Conservation (phyloP, 2,329 filamentous ascomycete species). For the Colletotrichum liaoningense region DNA sequence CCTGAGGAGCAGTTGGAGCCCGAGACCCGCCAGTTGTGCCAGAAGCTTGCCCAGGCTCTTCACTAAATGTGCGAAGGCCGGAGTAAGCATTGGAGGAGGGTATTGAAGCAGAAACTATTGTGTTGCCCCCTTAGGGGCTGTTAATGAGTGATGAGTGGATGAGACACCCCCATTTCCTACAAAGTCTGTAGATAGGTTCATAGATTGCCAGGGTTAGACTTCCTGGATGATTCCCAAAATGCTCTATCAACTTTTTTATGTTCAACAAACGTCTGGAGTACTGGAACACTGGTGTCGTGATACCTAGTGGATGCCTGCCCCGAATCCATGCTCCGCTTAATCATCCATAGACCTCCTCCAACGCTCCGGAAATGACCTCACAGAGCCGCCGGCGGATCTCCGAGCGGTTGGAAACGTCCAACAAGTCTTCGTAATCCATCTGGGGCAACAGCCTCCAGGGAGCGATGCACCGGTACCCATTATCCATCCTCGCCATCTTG, state of each 20-base stretch:
- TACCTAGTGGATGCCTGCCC: too few species aligned
- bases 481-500: too few species aligned
- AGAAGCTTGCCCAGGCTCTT: slow-evolving; percentile 68
- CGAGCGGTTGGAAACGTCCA: too few species aligned
- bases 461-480: too few species aligned
- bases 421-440: too few species aligned
- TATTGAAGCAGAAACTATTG: slow-evolving; percentile 2
- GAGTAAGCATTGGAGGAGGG: neutral
- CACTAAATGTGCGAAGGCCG: slow-evolving; percentile 1
- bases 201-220: slow-evolving; percentile 28
- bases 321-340: too few species aligned
- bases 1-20: slow-evolving; percentile 82
- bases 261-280: neutral
- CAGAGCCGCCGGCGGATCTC: too few species aligned
- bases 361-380: too few species aligned
- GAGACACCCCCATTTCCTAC: slow-evolving; percentile 32
- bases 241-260: slow-evolving; percentile 24
- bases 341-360: too few species aligned
- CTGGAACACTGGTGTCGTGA: too few species aligned
- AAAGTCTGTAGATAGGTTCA: slow-evolving; percentile 34
- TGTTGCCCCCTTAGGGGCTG: slow-evolving; percentile 22
- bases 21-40: slow-evolving; percentile 75
- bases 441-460: too few species aligned
- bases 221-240: slow-evolving; percentile 35
- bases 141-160: slow-evolving; percentile 37